Conservation (phyloP, 768 basidiomycete genomes). For the Termitomyces sp. region DNA sequence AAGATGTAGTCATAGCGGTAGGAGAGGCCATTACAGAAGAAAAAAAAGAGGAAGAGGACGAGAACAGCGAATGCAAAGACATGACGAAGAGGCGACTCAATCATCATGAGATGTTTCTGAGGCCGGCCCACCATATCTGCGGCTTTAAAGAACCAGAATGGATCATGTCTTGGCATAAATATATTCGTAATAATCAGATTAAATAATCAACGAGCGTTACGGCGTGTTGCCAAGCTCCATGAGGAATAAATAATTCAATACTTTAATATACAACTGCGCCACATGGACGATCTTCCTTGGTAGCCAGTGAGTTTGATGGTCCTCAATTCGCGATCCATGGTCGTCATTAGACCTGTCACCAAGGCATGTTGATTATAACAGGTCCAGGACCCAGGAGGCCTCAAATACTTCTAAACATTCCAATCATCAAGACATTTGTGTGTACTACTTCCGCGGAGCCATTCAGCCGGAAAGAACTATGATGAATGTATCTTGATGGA, state of each 20-base stretch:
- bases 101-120: constrained; percentile 5
- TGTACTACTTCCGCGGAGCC: neutral
- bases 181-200: neutral
- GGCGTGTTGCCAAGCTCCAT: neutral
- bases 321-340: neutral
- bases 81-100: constrained; percentile 14
- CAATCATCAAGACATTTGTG: neutral
- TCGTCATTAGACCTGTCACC: neutral
- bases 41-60: constrained; percentile 34
- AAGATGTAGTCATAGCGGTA: constrained; percentile 4
- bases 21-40: constrained; percentile 31
- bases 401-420: neutral
- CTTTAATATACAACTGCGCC: no score
- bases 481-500: neutral
- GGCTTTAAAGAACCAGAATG: neutral
- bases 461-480: neutral
- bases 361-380: neutral
- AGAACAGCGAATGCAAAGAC: constrained; percentile 29
- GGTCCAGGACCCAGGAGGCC: neutral
- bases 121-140: constrained; percentile 9
- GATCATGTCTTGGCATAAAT: neutral
- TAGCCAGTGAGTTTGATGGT: neutral
- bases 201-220: neutral
- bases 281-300: neutral
- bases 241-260: neutral